These are phyloP conservation scores for Phaeotremella fagi DNA, from an alignment of 768 basidiomycete genomes.

Conservation along the genomic window DNA sequence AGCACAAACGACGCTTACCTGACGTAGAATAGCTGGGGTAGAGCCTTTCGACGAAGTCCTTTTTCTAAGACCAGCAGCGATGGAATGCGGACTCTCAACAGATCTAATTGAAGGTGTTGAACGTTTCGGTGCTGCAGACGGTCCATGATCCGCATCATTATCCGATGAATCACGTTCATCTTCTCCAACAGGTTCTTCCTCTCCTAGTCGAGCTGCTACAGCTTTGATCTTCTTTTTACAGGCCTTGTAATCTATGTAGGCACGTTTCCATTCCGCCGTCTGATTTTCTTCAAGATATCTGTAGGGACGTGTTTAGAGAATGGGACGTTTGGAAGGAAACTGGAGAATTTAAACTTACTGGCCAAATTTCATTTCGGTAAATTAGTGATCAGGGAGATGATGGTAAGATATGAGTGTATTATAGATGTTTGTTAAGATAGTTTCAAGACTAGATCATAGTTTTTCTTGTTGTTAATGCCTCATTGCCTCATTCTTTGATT, in stretches of 20 bases:
- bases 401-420: neutral
- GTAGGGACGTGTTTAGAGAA: neutral
- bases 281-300: slow-evolving; percentile 42
- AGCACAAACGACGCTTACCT: neutral
- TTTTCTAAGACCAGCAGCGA: slow-evolving; percentile 5
- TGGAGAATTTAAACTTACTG: slow-evolving; percentile 6
- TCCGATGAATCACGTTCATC: slow-evolving; percentile 70
- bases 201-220: slow-evolving; percentile 27
- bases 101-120: neutral
- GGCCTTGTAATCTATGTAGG: slow-evolving; percentile 47
- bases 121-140: slow-evolving; percentile 25
- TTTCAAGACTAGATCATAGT: too few species aligned
- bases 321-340: neutral
- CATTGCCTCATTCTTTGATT: too few species aligned
- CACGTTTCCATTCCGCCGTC: slow-evolving; percentile 49
- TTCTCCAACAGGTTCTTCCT: slow-evolving; percentile 61
- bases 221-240: slow-evolving; percentile 48
- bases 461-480: too few species aligned
- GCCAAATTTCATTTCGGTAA: slow-evolving; percentile 21
- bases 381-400: neutral
- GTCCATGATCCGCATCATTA: slow-evolving; percentile 55
- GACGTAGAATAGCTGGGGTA: neutral
- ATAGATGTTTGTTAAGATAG: too few species aligned
- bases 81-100: neutral
- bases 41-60: neutral